Evolutionary conservation across 78 protist species (phyloP), one percentile per base, ranked within the genome.

Genomic region (Paulinella micropora): DNA sequence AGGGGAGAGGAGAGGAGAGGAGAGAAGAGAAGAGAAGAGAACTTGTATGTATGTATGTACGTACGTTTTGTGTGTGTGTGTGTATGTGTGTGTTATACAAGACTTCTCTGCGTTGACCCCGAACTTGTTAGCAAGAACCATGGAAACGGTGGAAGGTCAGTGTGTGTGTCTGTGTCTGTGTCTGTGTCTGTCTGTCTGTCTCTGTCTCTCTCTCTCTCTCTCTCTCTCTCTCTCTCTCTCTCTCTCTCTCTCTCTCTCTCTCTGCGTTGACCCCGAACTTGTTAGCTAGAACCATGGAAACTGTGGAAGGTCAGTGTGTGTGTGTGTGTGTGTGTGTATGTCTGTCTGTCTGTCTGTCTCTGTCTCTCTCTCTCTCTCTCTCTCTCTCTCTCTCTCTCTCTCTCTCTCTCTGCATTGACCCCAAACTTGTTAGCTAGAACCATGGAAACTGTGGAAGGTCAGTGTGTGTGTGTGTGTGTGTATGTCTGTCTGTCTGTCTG

Each of bases 41-140:
- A n/a, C n/a, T n/a, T n/a, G n/a, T n/a, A n/a, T n/a, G n/a, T n/a
- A n/a, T n/a, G n/a, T n/a, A n/a, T n/a, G n/a, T n/a, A n/a, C n/a
- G n/a, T n/a, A n/a, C n/a, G n/a, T n/a, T n/a, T n/a, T n/a, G n/a
- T n/a, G n/a, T n/a, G n/a, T n/a, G n/a, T n/a, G n/a, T n/a, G n/a
- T n/a, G n/a, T n/a, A n/a, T n/a, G 73, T 23, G 15, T 51, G 15
- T 51, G 6, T 23, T 51, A 23, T 15, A 51, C 88, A 94, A 86
- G 99, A 98, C 89, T 97, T 97, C 86, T 98, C 97, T 92, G 98
- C 99, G 3, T 41, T 98, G 37, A 97, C 99, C 0, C 99, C 99
- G 1, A 97, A 97, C 89, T 29, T 96, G 39, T 95, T 98, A 9
- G 99, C 99, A 28, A 86, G 99, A 2, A 96, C 99, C 0, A 83